These are phyloP conservation scores for Poa pratensis DNA, from an alignment of 176 grass and related monocot species.

Conservation along the genomic window DNA sequence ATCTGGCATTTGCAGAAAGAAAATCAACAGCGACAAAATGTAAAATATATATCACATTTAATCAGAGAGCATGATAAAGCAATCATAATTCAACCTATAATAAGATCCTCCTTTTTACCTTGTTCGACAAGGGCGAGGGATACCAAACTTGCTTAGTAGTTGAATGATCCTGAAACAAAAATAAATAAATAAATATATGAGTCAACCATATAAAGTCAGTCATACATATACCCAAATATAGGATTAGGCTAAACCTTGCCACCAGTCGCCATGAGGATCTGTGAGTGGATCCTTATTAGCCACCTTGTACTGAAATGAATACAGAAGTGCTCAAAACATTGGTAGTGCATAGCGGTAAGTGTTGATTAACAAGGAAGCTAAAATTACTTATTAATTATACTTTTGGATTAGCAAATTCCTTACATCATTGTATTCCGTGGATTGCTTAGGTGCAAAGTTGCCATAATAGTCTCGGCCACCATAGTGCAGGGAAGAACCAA, in stretches of 20 bases:
- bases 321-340: constrained; percentile 8
- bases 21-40: background rate
- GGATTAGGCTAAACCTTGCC: constrained; percentile 72
- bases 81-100: constrained; percentile 1
- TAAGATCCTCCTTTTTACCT: constrained; percentile 47
- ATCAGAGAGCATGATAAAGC: constrained; percentile 6
- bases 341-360: constrained; percentile 20
- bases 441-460: constrained; percentile 52
- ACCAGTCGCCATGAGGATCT: constrained; percentile 94
- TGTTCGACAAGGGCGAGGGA: constrained; percentile 35
- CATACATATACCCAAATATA: constrained; percentile 8
- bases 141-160: constrained; percentile 69
- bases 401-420: constrained; percentile 15
- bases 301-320: constrained; percentile 56
- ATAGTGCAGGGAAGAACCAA: constrained; percentile 85
- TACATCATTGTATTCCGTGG: constrained; percentile 48
- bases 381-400: constrained; percentile 17
- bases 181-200: constrained; percentile 35
- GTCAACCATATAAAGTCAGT: constrained; percentile 20
- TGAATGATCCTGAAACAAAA: constrained; percentile 70
- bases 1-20: constrained; percentile 13
- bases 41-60: constrained; percentile 28
- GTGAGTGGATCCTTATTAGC: constrained; percentile 58
- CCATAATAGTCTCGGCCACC: constrained; percentile 88
- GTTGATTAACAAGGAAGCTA: background rate